These are phyloP conservation scores for Lanmaoa rubissima DNA, from an alignment of 768 basidiomycete species.

Conservation along the genomic window DNA sequence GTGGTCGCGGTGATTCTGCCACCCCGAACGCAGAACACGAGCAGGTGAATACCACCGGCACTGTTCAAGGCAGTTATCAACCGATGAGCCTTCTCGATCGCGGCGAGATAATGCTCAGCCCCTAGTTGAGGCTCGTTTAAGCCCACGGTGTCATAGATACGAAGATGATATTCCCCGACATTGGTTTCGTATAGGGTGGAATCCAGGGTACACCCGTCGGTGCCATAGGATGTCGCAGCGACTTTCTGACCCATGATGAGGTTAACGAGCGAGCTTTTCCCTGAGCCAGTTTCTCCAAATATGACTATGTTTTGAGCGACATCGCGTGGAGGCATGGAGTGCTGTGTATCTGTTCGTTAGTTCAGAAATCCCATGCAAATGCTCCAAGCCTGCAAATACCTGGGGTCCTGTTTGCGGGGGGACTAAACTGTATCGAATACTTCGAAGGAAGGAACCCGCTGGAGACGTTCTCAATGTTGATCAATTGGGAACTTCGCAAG, in stretches of 20 bases:
- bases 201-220: slow-evolving; percentile 38
- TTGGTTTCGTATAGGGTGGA: slow-evolving; percentile 23
- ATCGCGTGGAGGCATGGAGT: slow-evolving; percentile 14
- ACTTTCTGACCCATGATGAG: slow-evolving; percentile 33
- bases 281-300: slow-evolving; percentile 34
- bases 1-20: slow-evolving; percentile 36
- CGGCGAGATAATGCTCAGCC: slow-evolving; percentile 23
- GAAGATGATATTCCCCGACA: slow-evolving; percentile 16
- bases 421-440: not conserved
- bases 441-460: not conserved
- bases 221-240: slow-evolving; percentile 33
- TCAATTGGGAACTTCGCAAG: not conserved
- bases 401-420: not conserved
- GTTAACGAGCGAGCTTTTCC: slow-evolving; percentile 46
- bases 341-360: slow-evolving; percentile 8
- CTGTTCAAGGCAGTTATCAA: slow-evolving; percentile 31
- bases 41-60: slow-evolving; percentile 36
- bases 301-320: slow-evolving; percentile 29
- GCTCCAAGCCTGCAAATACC: slow-evolving; percentile 3
- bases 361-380: not conserved
- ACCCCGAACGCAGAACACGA: slow-evolving; percentile 38
- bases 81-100: slow-evolving; percentile 29
- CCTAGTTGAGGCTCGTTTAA: slow-evolving; percentile 28
- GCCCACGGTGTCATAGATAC: slow-evolving; percentile 34
- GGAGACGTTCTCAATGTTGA: not conserved